A percentile compares a stretch with the other conserved stretches of the same genome.
These are phyloP conservation scores for Rhodotorula sp. DNA, from an alignment of 1,284 basidiomycete genomes.

Conservation along the genomic window DNA sequence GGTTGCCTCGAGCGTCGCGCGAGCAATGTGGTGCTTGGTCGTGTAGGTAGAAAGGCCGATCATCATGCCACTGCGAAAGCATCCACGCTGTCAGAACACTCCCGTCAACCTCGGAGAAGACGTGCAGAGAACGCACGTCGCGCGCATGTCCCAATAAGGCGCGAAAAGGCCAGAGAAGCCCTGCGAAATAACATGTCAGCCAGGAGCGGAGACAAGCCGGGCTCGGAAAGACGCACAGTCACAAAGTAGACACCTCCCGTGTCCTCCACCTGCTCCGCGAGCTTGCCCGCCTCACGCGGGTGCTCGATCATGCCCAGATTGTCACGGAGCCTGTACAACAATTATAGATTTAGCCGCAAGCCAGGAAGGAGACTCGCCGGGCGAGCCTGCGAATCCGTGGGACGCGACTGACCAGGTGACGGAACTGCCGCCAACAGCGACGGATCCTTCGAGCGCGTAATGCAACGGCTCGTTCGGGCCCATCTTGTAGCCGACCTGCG, in stretches of 20 bases:
- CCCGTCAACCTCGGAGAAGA: neutral
- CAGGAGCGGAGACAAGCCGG: constrained; percentile 22
- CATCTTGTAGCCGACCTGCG: constrained; percentile 87
- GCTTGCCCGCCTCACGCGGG: constrained; percentile 78
- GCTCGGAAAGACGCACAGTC: constrained; percentile 65
- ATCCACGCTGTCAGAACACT: too few relatives aligned
- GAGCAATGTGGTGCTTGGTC: constrained; percentile 78
- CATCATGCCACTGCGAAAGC: constrained; percentile 62
- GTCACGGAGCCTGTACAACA: too few relatives aligned
- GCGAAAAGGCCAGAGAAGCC: constrained; percentile 54
- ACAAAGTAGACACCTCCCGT: constrained; percentile 97
- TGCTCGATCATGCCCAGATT: constrained; percentile 79
- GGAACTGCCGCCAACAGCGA: constrained; percentile 91
- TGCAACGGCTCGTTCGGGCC: constrained; percentile 75
- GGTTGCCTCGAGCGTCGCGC: constrained; percentile 81
- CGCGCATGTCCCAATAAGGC: constrained; percentile 75
- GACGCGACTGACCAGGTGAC: constrained; percentile 69
- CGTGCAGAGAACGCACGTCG: constrained; percentile 53
- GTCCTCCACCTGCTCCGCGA: constrained; percentile 74
- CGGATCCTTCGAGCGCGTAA: constrained; percentile 93
- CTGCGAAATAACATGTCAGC: constrained; percentile 40
- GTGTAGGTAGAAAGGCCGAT: constrained; percentile 90
- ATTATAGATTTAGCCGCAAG: too few relatives aligned
- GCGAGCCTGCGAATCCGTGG: neutral
- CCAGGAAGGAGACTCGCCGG: constrained; percentile 59